Evolutionary conservation across 2,329 filamentous ascomycete species (phyloP).

Genomic region (Rhynchosporium secalis): DNA sequence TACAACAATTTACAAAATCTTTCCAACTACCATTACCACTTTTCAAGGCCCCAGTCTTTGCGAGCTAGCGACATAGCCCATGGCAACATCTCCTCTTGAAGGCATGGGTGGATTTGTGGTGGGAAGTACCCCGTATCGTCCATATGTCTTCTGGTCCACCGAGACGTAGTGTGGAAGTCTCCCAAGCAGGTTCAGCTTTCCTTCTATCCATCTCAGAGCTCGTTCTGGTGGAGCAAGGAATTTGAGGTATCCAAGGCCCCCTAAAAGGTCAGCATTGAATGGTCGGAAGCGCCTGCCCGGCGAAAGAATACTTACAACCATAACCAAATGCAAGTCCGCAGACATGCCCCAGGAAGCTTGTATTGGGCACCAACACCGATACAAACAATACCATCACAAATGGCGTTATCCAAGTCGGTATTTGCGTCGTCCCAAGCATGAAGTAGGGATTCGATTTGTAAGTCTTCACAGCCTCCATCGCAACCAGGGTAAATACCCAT

Average conservation of each 20-base stretch:
- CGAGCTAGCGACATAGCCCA: constrained; percentile 63
- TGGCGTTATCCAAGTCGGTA: constrained; percentile 91
- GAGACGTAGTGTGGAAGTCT: constrained; percentile 89
- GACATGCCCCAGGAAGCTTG: constrained; percentile 83
- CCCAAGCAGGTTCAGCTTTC: constrained; percentile 80
- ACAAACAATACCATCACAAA: constrained; percentile 74
- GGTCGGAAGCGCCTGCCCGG: too few species aligned
- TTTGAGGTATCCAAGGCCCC: constrained; percentile 84
- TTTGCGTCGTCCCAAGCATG: constrained; percentile 59
- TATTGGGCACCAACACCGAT: constrained; percentile 74
- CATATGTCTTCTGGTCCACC: constrained; percentile 94
- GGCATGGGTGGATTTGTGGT: constrained; percentile 46
- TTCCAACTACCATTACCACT: not conserved
- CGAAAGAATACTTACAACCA: constrained; percentile 60
- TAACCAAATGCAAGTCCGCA: constrained; percentile 85
- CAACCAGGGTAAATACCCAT: constrained; percentile 88
- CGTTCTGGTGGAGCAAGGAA: constrained; percentile 88
- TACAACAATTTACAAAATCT: constrained; percentile 28
- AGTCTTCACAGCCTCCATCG: constrained; percentile 82
- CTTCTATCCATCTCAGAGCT: constrained; percentile 83
- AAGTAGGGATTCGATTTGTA: constrained; percentile 80
- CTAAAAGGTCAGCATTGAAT: constrained; percentile 46
- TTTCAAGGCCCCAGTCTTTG: constrained; percentile 69
- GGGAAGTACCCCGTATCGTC: constrained; percentile 85
- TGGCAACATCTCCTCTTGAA: constrained; percentile 46